Base-by-base conservation (phyloP, 306 rosid genomes). In the Albizia julibrissin region DNA sequence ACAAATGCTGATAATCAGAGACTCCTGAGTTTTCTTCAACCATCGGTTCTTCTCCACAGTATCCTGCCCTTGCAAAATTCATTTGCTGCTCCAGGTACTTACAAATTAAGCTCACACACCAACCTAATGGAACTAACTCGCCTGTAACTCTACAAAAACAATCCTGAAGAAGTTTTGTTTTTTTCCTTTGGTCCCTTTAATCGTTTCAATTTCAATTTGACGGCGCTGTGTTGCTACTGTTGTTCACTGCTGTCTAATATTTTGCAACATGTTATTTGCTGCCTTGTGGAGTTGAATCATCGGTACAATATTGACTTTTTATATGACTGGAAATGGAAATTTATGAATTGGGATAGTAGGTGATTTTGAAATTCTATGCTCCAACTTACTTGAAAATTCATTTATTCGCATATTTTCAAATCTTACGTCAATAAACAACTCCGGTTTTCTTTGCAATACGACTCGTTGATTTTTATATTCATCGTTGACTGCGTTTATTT, bases 31-130 rank as follows among this genome's bases (percentile, higher is more conserved):
- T 82, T 82, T 71, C 68, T 65, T 82, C 79, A 58, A 64, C 89
- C 90, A 81, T 80, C 83, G 69, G 76, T 72, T 77, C 59, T 81
- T 56, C 34, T 74, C 43, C 74, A 49, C 85, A 74, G 74, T 69
- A 62, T 16, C 24, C 84, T 84, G 71, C 91, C 66, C 77, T 62
- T 76, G 13, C 58, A 52, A 11, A 8, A 12, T 10, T 33, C 29
- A 29, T 7, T 44, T 65, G 73, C 86, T 67, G 47, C 85, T 59
- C 27, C 71, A 72, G 84, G 86, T 77, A 75, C 75, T 22, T 21
- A 15, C 54, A 4, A 70, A 4, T 75, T 47, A 11, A 26, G 67
- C 34, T 29, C 34, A 26, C 3, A 1, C 67, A 26, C 34, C 54
- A 22, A 70, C 6, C 67, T 40, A 34, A 19, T 54, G n/a, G 44